These are phyloP conservation scores for Phytophthora ramorum DNA, from an alignment of 352 stramenopile genomes.

Conservation along the genomic window DNA sequence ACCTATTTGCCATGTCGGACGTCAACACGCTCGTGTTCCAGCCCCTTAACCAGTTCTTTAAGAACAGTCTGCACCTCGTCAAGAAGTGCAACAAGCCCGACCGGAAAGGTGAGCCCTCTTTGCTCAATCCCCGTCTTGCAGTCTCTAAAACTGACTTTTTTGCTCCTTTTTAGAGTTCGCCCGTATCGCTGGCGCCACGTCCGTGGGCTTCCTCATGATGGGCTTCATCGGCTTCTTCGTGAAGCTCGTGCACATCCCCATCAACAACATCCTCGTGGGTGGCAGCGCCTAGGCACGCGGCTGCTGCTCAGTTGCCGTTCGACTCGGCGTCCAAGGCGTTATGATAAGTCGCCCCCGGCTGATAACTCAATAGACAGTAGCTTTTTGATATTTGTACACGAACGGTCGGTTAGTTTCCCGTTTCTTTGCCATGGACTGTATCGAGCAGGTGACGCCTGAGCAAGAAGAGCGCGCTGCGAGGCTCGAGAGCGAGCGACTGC, in stretches of 20 bases:
- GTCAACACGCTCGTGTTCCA: constrained; percentile 95
- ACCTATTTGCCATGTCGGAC: constrained; percentile 70
- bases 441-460: constrained; percentile 29
- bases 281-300: constrained; percentile 69
- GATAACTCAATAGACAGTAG: constrained; percentile 51
- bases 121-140: not conserved
- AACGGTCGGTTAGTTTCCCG: not conserved
- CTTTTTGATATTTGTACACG: constrained; percentile 35
- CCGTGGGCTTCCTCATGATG: constrained; percentile 99
- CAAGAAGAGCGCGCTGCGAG: constrained; percentile 34
- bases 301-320: constrained; percentile 17
- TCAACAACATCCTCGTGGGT: constrained; percentile 99
- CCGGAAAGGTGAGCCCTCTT: constrained; percentile 90
- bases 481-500: constrained; percentile 46
- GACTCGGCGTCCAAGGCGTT: constrained; percentile 2
- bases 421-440: constrained; percentile 37
- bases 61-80: constrained; percentile 97
- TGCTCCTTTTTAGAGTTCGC: constrained; percentile 90
- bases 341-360: constrained; percentile 13
- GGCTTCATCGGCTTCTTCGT: constrained; percentile 99
- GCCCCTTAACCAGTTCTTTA: constrained; percentile 96
- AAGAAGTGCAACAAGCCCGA: constrained; percentile 99
- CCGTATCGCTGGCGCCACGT: constrained; percentile 94
- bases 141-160: constrained; percentile 9
- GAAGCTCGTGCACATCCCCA: constrained; percentile 99